These are phyloP conservation scores for Fistulifera pelliculosa DNA, from an alignment of 108 stramenopile genomes.

Conservation along the genomic window DNA sequence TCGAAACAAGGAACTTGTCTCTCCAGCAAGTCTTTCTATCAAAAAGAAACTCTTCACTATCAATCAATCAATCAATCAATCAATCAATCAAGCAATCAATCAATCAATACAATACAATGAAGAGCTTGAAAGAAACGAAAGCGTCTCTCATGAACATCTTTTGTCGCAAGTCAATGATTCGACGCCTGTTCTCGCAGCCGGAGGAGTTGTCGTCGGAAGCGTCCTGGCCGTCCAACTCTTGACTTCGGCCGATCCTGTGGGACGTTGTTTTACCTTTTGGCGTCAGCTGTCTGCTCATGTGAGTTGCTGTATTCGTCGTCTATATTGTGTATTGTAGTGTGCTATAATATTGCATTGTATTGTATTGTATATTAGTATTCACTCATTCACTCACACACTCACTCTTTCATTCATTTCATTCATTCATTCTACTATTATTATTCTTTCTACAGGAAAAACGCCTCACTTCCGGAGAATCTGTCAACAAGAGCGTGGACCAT, in stretches of 20 bases:
- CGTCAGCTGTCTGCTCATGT: slow-evolving; percentile 44
- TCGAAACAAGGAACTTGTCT: too few relatives aligned
- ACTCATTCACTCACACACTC: too few relatives aligned
- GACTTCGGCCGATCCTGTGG: slow-evolving; percentile 44
- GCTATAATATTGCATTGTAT: slow-evolving; percentile 3
- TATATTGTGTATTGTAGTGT: neutral
- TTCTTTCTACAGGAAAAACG: slow-evolving; percentile 35
- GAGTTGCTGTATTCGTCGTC: slow-evolving; percentile 6
- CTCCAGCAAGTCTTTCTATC: too few relatives aligned
- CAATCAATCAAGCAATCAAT: too few relatives aligned
- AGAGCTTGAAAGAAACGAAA: too few relatives aligned
- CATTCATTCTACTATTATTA: neutral
- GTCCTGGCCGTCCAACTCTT: slow-evolving; percentile 29
- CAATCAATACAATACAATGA: too few relatives aligned
- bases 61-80: too few relatives aligned
- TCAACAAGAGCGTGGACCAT: slow-evolving; percentile 34
- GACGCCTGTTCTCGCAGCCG: slow-evolving; percentile 5
- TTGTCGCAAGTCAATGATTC: neutral
- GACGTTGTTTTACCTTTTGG: slow-evolving; percentile 31
- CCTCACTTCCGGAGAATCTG: slow-evolving; percentile 30
- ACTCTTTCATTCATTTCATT: too few relatives aligned
- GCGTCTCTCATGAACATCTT: too few relatives aligned
- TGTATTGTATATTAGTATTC: too few relatives aligned
- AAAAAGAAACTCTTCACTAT: too few relatives aligned
- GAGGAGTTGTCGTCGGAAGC: slow-evolving; percentile 11